phyloP scores from a whole-genome alignment of 2,329 filamentous ascomycete species.

The Xylaria sp. region DNA sequence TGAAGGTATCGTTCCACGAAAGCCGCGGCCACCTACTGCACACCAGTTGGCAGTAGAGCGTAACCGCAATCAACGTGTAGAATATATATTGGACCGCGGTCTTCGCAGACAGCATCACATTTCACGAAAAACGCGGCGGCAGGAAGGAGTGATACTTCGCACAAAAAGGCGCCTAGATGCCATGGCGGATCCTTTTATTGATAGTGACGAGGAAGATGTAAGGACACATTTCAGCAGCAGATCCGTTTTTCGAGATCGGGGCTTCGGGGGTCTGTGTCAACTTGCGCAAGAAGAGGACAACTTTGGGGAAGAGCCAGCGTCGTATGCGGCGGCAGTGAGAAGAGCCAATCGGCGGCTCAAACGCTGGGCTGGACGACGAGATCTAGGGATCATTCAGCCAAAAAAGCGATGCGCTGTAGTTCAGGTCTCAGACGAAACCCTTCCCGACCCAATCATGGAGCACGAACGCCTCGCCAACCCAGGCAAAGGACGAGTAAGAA shows the following conservation, averaged over 20 bases:
- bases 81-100: constrained; percentile 79
- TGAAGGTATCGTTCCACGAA: constrained; percentile 62
- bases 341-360: constrained; percentile 68
- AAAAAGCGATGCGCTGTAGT: constrained; percentile 48
- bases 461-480: constrained; percentile 21
- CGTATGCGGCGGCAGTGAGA: constrained; percentile 69
- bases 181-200: constrained; percentile 61
- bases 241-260: constrained; percentile 57
- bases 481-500: constrained; percentile 36
- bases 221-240: constrained; percentile 41
- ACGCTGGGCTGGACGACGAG: constrained; percentile 66
- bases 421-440: constrained; percentile 21
- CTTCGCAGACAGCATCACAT: constrained; percentile 69
- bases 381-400: constrained; percentile 54
- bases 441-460: constrained; percentile 26
- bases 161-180: constrained; percentile 68
- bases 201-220: constrained; percentile 65
- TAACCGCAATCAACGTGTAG: constrained; percentile 79
- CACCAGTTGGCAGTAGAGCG: constrained; percentile 83
- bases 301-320: constrained; percentile 74
- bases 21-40: constrained; percentile 77
- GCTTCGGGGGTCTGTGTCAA: constrained; percentile 68
- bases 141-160: constrained; percentile 70
- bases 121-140: constrained; percentile 64
- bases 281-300: constrained; percentile 70